phyloP scores from a whole-genome alignment of 2,329 filamentous ascomycete genomes.

The Ophiostoma fasciatum region DNA sequence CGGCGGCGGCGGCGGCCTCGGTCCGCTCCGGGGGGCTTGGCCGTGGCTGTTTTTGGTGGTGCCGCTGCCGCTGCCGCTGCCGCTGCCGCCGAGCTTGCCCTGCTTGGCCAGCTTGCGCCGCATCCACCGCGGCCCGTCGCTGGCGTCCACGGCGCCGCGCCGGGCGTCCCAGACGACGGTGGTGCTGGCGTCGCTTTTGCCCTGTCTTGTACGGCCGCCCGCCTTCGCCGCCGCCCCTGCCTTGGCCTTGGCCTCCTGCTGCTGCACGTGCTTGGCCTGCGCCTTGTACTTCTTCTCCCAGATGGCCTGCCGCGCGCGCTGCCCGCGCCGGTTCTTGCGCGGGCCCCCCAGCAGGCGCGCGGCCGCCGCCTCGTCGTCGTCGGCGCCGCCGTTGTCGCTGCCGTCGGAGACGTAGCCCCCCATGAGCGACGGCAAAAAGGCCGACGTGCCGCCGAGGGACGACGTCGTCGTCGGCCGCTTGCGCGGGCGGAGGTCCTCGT shows the following conservation, averaged over 20 bases:
- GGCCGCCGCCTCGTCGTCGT: conserved; percentile 47
- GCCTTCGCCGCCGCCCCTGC: conserved; percentile 29
- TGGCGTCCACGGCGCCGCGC: conserved; percentile 36
- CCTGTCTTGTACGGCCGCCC: too few relatives aligned
- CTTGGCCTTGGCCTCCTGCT: conserved; percentile 23
- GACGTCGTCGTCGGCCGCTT: conserved; percentile 1
- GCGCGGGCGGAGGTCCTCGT: conserved; percentile 4
- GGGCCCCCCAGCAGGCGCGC: conserved; percentile 29
- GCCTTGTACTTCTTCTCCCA: conserved; percentile 69
- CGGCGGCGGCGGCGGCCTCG: conserved; percentile 1
- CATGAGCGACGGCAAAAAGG: conserved; percentile 63
- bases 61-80: conserved; percentile 7
- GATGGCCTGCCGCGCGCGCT: conserved; percentile 63
- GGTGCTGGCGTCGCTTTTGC: conserved; percentile 21
- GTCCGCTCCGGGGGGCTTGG: too few relatives aligned
- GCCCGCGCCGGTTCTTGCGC: conserved; percentile 57
- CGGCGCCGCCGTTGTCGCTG: conserved; percentile 56
- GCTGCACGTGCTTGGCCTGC: conserved; percentile 48
- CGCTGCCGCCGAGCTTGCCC: conserved; percentile 12
- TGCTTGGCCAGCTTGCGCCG: conserved; percentile 7
- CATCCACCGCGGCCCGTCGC: conserved; percentile 31
- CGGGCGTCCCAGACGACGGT: conserved; percentile 37
- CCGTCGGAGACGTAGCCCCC: conserved; percentile 68
- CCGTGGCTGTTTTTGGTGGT: too few relatives aligned
- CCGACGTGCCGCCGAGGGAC: conserved; percentile 23